Conservation (phyloP, 163 green algal genomes). For the Scenedesmus sp. region DNA sequence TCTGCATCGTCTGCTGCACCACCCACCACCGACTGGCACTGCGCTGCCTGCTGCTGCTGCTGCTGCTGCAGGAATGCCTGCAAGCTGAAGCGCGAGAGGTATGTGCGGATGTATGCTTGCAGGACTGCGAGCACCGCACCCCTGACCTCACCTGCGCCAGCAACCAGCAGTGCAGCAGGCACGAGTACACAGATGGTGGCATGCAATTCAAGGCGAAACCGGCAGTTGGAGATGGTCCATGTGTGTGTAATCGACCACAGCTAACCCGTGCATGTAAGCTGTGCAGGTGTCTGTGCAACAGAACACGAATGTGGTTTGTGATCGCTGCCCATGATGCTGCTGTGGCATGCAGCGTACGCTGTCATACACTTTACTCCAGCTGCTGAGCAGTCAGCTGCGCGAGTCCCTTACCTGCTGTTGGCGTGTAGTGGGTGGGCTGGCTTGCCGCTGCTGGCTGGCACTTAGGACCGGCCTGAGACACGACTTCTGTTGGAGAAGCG, state of each 20-base stretch:
- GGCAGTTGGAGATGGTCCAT: background rate
- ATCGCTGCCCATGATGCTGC: background rate
- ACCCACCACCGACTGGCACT: background rate
- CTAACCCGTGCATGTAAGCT: too few species aligned
- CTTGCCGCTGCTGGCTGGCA: background rate
- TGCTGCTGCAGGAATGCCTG: background rate
- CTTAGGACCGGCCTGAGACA: background rate
- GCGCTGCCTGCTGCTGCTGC: slow-evolving; percentile 8
- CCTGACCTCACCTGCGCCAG: slow-evolving; percentile 31
- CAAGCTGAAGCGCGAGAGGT: background rate
- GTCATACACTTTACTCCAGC: background rate
- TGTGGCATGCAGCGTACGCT: background rate
- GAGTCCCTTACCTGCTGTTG: slow-evolving; percentile 1
- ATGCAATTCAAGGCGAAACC: background rate
- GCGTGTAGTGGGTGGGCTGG: slow-evolving; percentile 3
- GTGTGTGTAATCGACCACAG: background rate
- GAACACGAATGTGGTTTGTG: too few species aligned
- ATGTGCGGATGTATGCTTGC: slow-evolving; percentile 51
- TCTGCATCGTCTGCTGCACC: background rate
- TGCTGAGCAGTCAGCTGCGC: background rate
- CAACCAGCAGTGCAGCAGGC: background rate
- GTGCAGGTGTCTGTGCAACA: too few species aligned
- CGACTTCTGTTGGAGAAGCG: background rate
- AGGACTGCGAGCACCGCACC: slow-evolving; percentile 56
- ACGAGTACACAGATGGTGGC: background rate